phyloP scores from a whole-genome alignment of 2,329 filamentous ascomycete genomes.

The Sporothrix euskadiensis region DNA sequence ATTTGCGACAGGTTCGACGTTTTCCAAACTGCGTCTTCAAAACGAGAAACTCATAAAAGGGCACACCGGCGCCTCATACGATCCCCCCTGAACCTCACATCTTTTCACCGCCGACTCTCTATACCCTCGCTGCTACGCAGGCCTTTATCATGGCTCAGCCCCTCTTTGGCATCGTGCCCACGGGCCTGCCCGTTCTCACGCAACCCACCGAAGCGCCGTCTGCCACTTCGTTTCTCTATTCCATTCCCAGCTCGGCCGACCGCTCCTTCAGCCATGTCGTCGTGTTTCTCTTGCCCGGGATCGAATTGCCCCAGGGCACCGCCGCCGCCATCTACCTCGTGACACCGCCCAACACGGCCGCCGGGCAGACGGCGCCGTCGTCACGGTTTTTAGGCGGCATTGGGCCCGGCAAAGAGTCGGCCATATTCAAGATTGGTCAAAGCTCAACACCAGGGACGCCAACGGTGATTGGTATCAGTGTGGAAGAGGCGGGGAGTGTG shows the following conservation, averaged over 20 bases:
- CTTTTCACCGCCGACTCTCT: neutral
- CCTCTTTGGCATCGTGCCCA: constrained; percentile 61
- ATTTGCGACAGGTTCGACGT: neutral
- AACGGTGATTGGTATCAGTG: constrained; percentile 71
- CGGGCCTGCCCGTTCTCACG: constrained; percentile 59
- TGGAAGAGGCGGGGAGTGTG: constrained; percentile 76
- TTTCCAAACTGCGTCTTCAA: neutral
- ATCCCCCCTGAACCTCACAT: neutral
- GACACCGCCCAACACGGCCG: constrained; percentile 43
- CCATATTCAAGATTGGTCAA: constrained; percentile 75
- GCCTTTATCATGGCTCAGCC: constrained; percentile 45
- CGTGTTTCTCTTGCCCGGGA: constrained; percentile 82
- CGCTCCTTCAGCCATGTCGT: constrained; percentile 76
- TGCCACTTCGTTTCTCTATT: constrained; percentile 58
- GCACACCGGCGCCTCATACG: neutral
- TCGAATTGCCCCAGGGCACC: constrained; percentile 69
- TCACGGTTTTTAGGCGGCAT: constrained; percentile 78
- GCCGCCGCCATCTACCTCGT: constrained; percentile 89
- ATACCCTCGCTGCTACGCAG: neutral
- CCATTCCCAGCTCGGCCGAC: constrained; percentile 43
- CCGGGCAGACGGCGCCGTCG: constrained; percentile 44
- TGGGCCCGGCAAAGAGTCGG: constrained; percentile 85
- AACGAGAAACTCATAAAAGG: neutral
- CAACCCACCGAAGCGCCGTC: constrained; percentile 55
- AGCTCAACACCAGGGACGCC: constrained; percentile 30